Base-by-base conservation (phyloP, 768 basidiomycete species). In the Hericium erinaceus region DNA sequence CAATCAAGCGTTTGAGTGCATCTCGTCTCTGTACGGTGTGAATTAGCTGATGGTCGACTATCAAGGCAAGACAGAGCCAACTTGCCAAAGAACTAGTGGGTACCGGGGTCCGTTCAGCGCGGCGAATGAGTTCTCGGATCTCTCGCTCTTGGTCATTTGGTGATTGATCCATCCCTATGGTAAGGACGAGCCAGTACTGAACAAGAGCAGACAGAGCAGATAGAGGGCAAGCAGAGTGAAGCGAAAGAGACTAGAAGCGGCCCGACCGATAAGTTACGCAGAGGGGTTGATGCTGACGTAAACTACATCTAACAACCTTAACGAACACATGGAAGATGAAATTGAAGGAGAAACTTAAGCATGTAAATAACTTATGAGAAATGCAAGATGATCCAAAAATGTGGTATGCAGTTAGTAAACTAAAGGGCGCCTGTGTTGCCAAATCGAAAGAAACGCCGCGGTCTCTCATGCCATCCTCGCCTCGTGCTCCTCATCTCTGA, bases 1-100 rank as follows among this genome's bases (percentile, higher is more conserved):
- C 73, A 61, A 87, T 80, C 38, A 86, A 74, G 39, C 75, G 75
- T 57, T 72, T 73, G 58, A 87, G 69, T 11, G 77, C 73, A 51
- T 79, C 74, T 62, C 74, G 76, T 54, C 80, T 76, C 85, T 86
- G 63, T 18, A 33, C 2, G 50, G 28, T 13, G 22, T n/a, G 44
- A 24, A 24, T 37, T 52, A 58, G 41, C 57, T 56, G 20, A 28
- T 26, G 41, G 44, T 61, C 44, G 60, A 56, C 40, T n/a, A 28
- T 46, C 50, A 48, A 56, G n/a, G n/a, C 26, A 28, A 16, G 38
- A 28, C 15, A 38, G 28, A 51, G 38, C 46, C 48, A 5, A 60
- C 74, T 66, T 58, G 80, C 80, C 65, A 70, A 57, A 33, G 68
- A 58, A 40, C 75, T 73, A 11, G 72, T 73, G 61, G 69, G 70